Evolutionary conservation across 345 rosid genomes (phyloP).

Genomic region (Diplotaxis tenuifolia): DNA sequence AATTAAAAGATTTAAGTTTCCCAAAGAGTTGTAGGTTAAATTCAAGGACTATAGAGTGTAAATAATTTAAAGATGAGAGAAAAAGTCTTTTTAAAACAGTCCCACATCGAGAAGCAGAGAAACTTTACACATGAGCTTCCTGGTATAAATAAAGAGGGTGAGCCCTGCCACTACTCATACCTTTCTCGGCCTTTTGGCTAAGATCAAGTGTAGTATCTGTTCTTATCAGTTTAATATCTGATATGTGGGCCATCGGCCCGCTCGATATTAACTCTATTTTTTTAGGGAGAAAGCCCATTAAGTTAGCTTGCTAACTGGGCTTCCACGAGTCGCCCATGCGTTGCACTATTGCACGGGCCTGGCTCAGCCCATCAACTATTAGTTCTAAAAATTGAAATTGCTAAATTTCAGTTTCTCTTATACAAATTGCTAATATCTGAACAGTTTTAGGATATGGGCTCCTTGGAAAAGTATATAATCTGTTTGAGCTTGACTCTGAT

Average conservation of each 20-base stretch:
- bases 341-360: slow-evolving; percentile 32
- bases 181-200: slow-evolving; percentile 75
- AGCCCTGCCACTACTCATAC: slow-evolving; percentile 21
- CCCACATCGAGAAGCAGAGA: neutral
- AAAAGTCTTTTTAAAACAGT: neutral
- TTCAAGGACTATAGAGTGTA: neutral
- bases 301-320: slow-evolving; percentile 33
- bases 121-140: neutral
- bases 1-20: neutral
- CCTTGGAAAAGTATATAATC: neutral
- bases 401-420: neutral
- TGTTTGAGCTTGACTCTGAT: neutral
- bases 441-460: neutral
- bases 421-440: neutral
- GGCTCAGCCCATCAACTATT: slow-evolving; percentile 8
- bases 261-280: slow-evolving; percentile 37
- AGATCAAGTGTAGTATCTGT: slow-evolving; percentile 68
- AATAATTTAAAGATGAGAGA: neutral
- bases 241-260: slow-evolving; percentile 38
- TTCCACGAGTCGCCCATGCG: slow-evolving; percentile 17
- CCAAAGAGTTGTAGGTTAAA: neutral
- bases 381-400: neutral
- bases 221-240: slow-evolving; percentile 68
- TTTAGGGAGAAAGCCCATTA: neutral
- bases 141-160: neutral